These are phyloP conservation scores for Tetradesmus lagerheimii DNA, from an alignment of 139 green algal genomes.

Conservation along the genomic window DNA sequence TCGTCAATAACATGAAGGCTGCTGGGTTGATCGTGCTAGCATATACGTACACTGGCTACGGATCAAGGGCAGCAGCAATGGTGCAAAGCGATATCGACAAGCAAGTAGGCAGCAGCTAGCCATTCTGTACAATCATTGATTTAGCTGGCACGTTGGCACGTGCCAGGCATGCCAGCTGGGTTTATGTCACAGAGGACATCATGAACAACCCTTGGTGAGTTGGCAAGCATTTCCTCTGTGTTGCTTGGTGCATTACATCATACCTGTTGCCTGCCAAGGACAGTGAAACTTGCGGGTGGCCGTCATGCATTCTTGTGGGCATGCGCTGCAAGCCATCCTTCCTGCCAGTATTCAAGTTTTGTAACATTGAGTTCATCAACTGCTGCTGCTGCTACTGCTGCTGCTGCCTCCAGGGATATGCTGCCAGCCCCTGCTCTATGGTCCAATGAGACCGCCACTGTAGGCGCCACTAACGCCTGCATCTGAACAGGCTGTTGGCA, in stretches of 20 bases:
- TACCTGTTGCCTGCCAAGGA: no score
- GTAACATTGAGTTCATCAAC: no score
- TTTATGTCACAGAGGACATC: constrained; percentile 26
- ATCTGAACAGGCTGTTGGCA: not conserved
- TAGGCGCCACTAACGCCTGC: not conserved
- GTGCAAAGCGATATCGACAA: constrained; percentile 18
- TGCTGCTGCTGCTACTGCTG: not conserved
- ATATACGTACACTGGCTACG: not conserved
- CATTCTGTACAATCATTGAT: no score
- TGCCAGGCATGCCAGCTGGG: constrained; percentile 1
- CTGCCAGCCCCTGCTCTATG: not conserved
- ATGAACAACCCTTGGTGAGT: constrained; percentile 22
- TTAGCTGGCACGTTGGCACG: not conserved
- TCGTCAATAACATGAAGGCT: not conserved
- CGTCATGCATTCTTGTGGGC: no score
- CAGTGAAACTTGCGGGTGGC: no score
- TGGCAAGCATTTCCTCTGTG: no score
- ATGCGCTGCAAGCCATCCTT: no score
- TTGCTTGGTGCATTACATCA: no score
- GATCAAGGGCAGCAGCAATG: not conserved
- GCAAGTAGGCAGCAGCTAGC: not conserved
- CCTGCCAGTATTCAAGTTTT: no score
- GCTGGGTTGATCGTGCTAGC: not conserved
- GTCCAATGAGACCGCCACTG: not conserved
- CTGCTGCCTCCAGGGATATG: not conserved